phyloP scores from a whole-genome alignment of 352 stramenopile species.

The Phytophthora sp. region DNA sequence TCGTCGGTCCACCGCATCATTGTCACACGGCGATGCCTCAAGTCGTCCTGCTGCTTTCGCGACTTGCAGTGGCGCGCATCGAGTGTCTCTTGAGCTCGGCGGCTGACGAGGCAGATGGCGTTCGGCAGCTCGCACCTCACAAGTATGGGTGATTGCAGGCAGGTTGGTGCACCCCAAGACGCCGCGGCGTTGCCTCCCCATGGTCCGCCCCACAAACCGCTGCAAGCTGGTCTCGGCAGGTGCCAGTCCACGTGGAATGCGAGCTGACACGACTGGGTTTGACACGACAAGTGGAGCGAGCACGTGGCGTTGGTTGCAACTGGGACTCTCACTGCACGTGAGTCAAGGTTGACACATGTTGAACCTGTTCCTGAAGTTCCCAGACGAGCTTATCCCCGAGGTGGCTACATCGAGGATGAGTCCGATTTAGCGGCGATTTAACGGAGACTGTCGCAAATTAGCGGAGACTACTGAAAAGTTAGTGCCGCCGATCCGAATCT shows the following conservation, averaged over 20 bases:
- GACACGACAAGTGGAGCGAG: background rate
- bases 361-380: conserved; percentile 28
- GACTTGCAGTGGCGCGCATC: conserved; percentile 1
- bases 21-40: conserved; percentile 10
- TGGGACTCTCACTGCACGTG: background rate
- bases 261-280: conserved; percentile 7
- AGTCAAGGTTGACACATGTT: conserved; percentile 29
- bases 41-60: background rate
- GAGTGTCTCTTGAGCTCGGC: conserved; percentile 2
- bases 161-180: conserved; percentile 44
- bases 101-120: conserved; percentile 21
- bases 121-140: conserved; percentile 9
- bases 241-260: conserved; percentile 5
- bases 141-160: conserved; percentile 26
- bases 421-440: background rate
- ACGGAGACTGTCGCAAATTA: background rate
- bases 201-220: conserved; percentile 13
- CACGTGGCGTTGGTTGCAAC: background rate
- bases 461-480: background rate
- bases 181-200: conserved; percentile 35
- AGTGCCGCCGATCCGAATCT: conserved; percentile 3
- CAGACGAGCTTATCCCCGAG: conserved; percentile 14
- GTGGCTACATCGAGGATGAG: conserved; percentile 26
- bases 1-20: conserved; percentile 7
- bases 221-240: background rate